Base-by-base conservation (phyloP, 768 basidiomycete genomes). In the Leccinum incarnatum region DNA sequence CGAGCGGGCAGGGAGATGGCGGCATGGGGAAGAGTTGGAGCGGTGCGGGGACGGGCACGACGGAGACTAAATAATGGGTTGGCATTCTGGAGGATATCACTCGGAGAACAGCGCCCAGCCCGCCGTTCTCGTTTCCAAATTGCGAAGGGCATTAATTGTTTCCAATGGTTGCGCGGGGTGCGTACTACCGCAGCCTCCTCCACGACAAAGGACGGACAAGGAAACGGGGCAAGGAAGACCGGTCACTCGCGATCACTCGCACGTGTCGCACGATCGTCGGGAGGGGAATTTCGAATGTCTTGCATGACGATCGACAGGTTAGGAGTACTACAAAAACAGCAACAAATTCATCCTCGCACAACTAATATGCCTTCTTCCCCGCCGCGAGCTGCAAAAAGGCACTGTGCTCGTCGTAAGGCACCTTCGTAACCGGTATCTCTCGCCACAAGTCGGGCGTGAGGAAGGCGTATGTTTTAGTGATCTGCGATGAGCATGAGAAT, bases 391-490 rank as follows among this genome's bases (percentile, higher is more conserved):
- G 91, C 60, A 99, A 83, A 75, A 97, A 93, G 49, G 87, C 89
- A 71, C 91, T 91, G 85, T 93, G 89, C 79, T 96, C 95, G 75
- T 98, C 96, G 80, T 91, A 97, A 9, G 93, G 93, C 67, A 89
- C 81, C 77, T 90, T 91, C 61, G 90, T 91, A 29, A 91, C 79
- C 42, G 93, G 87, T 74, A 96, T 96, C 74, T 96, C 91, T 72
- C 88, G 87, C 96, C 96, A 98, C 69, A 98, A 83, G 75, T 98
- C 95, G 58, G 97, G 97, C 45, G 96, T 97, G 62, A 98, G 88
- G 93, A 98, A 97, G 49, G 93, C 77, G 75, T 99, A 99, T 59
- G 95, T 97, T 86, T 95, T 94, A 67, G 97, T 93, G 77, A 99
- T 93, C 95, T 90, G 65, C 9, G 25, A 21, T 2, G 45, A 15